Base-by-base conservation (phyloP, 2,329 filamentous ascomycete genomes). In the Myriosclerotinia curreyana region DNA sequence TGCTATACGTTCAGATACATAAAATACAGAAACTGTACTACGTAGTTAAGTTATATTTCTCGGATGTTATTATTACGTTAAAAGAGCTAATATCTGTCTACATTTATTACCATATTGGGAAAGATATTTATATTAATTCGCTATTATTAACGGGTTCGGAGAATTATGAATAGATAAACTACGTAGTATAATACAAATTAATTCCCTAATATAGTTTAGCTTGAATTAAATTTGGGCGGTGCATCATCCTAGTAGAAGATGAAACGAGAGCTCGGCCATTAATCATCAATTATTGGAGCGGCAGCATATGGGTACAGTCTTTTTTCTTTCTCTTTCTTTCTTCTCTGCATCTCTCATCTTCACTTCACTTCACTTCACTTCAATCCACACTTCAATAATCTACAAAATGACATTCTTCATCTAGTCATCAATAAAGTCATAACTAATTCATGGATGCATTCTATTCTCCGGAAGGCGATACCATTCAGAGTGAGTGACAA, bases 221-320 rank as follows among this genome's bases (percentile, higher is more conserved):
- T 0, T 15, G 9, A n/a, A 11, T 22, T 3, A 20, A 49, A 36
- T 63, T 58, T 52, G 22, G 60, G 38, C 20, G 40, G 40, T 62
- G 50, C 51, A 55, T 17, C 17, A 63, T 63, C 61, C 61, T 50
- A 59, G 61, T 42, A 59, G 28, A 59, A 59, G 25, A 58, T 63
- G 61, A 63, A 63, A 63, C 61, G 40, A 50, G 15, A 63, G n/a
- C 53, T 59, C 44, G 53, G 17, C 53, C 53, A 50, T 22, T 44
- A 17, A 38, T 42, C 0, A 28, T 25, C 36, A 61, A 12, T 42
- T 52, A 59, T 22, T 31, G 34, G 6, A 22, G 28, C 28, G n/a
- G n/a, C 42, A 44, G 8, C n/a, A n/a, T n/a, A n/a, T n/a, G n/a
- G n/a, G n/a, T n/a, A n/a, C n/a, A n/a, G n/a, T n/a, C 6, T 15